phyloP scores from a whole-genome alignment of 306 rosid species.

The Senna siamea region DNA sequence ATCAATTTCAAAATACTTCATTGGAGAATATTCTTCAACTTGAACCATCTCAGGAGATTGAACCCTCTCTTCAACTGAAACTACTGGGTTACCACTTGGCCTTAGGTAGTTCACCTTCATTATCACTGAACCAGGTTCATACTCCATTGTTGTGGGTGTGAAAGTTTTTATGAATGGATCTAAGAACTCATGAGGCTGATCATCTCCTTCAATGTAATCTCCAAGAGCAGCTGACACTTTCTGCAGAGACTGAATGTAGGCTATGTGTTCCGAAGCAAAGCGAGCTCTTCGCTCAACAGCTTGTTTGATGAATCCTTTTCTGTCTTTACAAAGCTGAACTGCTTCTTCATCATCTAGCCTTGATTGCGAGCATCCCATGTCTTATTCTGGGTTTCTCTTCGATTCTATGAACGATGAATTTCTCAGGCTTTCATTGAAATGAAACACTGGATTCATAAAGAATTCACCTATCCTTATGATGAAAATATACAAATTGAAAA shows the following conservation, averaged over 20 bases:
- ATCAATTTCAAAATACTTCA: conserved; percentile 62
- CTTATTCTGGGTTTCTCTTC: conserved; percentile 39
- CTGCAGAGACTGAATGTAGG: conserved; percentile 72
- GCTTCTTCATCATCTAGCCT: conserved; percentile 85
- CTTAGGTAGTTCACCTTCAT: conserved; percentile 69
- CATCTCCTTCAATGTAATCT: conserved; percentile 66
- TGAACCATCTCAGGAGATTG: conserved; percentile 70
- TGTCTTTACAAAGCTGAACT: conserved; percentile 88
- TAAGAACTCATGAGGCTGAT: conserved; percentile 54
- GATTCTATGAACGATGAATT: conserved; percentile 48
- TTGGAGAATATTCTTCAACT: conserved; percentile 68
- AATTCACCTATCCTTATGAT: conserved; percentile 30
- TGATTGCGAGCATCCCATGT: conserved; percentile 96
- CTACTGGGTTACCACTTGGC: conserved; percentile 72
- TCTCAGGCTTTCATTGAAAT: conserved; percentile 63
- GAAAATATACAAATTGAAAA: conserved; percentile 33
- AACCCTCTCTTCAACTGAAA: conserved; percentile 84
- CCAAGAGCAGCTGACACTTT: conserved; percentile 83
- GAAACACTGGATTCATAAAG: conserved; percentile 53
- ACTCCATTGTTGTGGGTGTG: conserved; percentile 47
- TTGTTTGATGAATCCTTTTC: conserved; percentile 81
- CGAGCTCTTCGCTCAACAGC: conserved; percentile 78
- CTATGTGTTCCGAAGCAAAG: conserved; percentile 74
- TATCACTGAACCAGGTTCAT: conserved; percentile 47
- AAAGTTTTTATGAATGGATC: conserved; percentile 65